These are phyloP conservation scores for Cymbopogon citratus DNA, from an alignment of 176 grass and related monocot species.

Conservation along the genomic window DNA sequence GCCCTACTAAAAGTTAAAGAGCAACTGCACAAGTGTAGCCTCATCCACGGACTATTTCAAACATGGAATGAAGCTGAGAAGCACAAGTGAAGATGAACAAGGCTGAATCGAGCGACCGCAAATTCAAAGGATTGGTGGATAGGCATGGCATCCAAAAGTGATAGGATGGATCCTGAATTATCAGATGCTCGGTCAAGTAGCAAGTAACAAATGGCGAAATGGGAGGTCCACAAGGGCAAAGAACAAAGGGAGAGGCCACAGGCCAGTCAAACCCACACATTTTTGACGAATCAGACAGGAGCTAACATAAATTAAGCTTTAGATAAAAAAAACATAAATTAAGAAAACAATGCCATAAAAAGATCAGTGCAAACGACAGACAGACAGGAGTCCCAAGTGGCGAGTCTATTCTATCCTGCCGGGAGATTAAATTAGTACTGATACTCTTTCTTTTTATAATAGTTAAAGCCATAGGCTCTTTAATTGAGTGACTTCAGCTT, in stretches of 20 bases:
- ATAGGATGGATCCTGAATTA: not conserved
- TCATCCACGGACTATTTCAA: not conserved
- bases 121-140: no score
- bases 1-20: not conserved
- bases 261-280: constrained; percentile 4
- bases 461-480: no score
- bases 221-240: not conserved
- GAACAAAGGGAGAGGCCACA: not conserved
- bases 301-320: not conserved
- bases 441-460: no score
- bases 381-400: constrained; percentile 1
- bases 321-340: no score
- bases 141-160: no score
- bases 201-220: not conserved
- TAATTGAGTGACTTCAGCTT: no score
- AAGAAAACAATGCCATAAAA: no score
- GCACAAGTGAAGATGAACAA: no score
- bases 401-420: not conserved
- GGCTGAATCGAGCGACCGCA: not conserved
- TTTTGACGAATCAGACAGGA: not conserved
- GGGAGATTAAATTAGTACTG: not conserved
- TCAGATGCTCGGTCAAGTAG: not conserved
- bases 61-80: not conserved
- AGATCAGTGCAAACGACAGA: not conserved
- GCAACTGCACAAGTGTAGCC: no score